phyloP scores from a whole-genome alignment of 495 filamentous ascomycete genomes.

The Chaetomium cochliodes region DNA sequence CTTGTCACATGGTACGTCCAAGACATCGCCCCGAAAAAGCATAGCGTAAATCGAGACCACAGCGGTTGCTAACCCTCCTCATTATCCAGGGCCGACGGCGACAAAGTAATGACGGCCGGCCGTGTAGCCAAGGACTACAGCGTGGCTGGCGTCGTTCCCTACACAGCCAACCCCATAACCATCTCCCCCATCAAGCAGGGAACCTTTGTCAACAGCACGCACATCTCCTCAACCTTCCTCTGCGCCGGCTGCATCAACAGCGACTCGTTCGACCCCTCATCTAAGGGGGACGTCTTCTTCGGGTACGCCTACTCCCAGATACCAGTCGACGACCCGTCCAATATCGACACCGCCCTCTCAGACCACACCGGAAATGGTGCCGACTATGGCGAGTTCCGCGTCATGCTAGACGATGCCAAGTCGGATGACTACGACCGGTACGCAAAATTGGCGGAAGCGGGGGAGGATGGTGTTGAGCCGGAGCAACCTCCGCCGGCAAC shows the following conservation, averaged over 20 bases:
- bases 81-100: background rate
- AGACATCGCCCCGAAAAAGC: too few species aligned
- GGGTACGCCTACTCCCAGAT: constrained; percentile 24
- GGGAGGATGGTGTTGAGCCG: too few species aligned
- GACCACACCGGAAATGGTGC: constrained; percentile 15
- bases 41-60: too few species aligned
- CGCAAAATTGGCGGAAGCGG: constrained; percentile 18
- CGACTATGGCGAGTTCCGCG: constrained; percentile 34
- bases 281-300: constrained; percentile 12
- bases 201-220: constrained; percentile 30
- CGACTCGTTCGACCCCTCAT: constrained; percentile 24
- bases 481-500: background rate
- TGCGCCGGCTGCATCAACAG: constrained; percentile 29
- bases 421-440: constrained; percentile 33
- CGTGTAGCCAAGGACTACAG: constrained; percentile 22
- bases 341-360: constrained; percentile 22
- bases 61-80: background rate
- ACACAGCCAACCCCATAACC: constrained; percentile 13
- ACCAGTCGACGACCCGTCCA: constrained; percentile 18
- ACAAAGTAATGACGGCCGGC: constrained; percentile 18
- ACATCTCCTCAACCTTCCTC: constrained; percentile 31
- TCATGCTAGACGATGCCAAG: constrained; percentile 30
- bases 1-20: constrained; percentile 26
- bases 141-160: constrained; percentile 15
- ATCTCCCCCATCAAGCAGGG: constrained; percentile 25